Evolutionary conservation across 2,329 filamentous ascomycete species (phyloP).

Genomic region (Penicillium sp.): DNA sequence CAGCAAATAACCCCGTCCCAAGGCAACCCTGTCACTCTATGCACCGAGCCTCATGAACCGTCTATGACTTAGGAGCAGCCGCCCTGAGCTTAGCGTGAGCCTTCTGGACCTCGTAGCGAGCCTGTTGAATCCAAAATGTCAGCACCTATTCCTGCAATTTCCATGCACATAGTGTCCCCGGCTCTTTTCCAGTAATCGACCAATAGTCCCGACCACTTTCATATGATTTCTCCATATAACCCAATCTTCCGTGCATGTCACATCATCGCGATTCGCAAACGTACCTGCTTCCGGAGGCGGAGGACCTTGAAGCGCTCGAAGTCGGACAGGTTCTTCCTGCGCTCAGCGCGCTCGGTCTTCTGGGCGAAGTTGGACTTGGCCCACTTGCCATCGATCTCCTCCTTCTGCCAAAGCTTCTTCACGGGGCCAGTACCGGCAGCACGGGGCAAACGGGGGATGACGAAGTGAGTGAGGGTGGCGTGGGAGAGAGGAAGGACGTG

Average conservation of each 20-base stretch:
- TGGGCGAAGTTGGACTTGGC: slow-evolving; percentile 85
- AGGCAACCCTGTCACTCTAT: slow-evolving; percentile 38
- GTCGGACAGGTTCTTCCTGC: slow-evolving; percentile 86
- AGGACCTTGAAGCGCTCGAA: slow-evolving; percentile 99
- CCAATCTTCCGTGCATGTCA: no score
- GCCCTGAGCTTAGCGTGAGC: slow-evolving; percentile 85
- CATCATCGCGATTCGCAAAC: no score
- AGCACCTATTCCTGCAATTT: no score
- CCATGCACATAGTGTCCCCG: no score
- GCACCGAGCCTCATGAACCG: slow-evolving; percentile 34
- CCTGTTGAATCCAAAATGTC: no score
- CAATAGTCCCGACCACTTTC: no score
- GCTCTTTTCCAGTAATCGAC: no score
- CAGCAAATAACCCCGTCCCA: slow-evolving; percentile 34
- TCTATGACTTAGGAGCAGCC: slow-evolving; percentile 60
- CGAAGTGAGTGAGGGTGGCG: slow-evolving; percentile 79
- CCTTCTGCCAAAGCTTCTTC: slow-evolving; percentile 82
- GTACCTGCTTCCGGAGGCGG: slow-evolving; percentile 96
- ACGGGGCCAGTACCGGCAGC: slow-evolving; percentile 72
- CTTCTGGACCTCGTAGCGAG: slow-evolving; percentile 95
- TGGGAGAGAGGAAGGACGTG: slow-evolving; percentile 74
- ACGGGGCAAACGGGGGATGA: slow-evolving; percentile 76
- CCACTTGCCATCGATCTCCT: slow-evolving; percentile 88
- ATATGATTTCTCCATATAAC: no score
- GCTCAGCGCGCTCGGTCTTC: slow-evolving; percentile 75